Conservation (phyloP, 2,329 filamentous ascomycete genomes). For the Penicillium sp. region DNA sequence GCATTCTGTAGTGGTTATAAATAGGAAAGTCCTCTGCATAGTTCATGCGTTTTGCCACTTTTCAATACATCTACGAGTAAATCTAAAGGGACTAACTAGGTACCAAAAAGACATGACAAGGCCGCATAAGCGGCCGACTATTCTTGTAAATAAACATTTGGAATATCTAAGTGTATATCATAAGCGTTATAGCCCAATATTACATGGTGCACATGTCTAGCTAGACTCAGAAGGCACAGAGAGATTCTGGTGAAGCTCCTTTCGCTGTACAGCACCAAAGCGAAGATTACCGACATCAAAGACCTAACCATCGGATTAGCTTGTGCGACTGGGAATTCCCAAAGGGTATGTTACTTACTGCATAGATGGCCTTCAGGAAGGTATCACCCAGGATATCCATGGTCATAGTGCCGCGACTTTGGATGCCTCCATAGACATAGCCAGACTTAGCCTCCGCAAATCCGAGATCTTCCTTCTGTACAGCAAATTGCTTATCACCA, state of each 20-base stretch:
- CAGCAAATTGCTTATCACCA: conserved; percentile 58
- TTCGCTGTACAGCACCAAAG: conserved; percentile 61
- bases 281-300: conserved; percentile 63
- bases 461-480: conserved; percentile 63
- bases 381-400: conserved; percentile 66
- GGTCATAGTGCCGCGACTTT: conserved; percentile 58
- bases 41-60: too few species aligned
- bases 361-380: conserved; percentile 66
- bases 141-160: neutral
- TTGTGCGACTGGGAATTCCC: neutral
- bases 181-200: neutral
- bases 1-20: too few species aligned
- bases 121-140: neutral
- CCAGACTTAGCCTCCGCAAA: conserved; percentile 58
- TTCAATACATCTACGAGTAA: too few species aligned
- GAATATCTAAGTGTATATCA: too few species aligned
- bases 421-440: conserved; percentile 64
- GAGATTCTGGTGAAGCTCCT: conserved; percentile 38
- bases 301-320: conserved; percentile 43
- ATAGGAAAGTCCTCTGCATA: too few species aligned
- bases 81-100: too few species aligned
- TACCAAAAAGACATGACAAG: neutral
- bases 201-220: neutral
- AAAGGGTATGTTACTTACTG: conserved; percentile 44
- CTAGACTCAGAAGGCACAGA: conserved; percentile 13